Conservation (phyloP, 2,329 filamentous ascomycete genomes). For the Hymenoscyphus fraxineus region DNA sequence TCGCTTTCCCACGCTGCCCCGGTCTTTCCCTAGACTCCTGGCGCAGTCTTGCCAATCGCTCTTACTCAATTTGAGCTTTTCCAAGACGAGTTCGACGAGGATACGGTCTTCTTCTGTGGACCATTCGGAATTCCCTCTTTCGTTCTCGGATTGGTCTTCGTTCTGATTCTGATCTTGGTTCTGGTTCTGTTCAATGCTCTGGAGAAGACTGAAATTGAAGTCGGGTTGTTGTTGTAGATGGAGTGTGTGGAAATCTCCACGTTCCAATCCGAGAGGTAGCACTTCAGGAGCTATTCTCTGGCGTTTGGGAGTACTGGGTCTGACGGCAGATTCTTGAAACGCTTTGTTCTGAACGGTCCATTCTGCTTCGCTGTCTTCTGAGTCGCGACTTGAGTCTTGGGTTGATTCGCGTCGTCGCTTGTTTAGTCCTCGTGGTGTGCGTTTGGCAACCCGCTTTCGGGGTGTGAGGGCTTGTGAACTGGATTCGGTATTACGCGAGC, state of each 20-base stretch:
- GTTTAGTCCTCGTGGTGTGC: conserved; percentile 45
- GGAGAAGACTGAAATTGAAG: neutral
- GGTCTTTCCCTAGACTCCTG: conserved; percentile 57
- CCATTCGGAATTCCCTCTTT: conserved; percentile 42
- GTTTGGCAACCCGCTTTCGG: conserved; percentile 49
- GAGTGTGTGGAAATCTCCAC: conserved; percentile 54
- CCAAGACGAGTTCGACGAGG: conserved; percentile 63
- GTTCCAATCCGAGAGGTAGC: conserved; percentile 57
- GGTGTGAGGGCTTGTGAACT: conserved; percentile 18
- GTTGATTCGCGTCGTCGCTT: conserved; percentile 48
- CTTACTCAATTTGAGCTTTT: conserved; percentile 62
- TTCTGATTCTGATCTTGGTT: conserved; percentile 22
- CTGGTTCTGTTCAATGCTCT: neutral
- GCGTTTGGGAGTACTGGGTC: conserved; percentile 53
- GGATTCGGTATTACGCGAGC: conserved; percentile 40
- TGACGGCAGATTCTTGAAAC: neutral
- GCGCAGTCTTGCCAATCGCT: conserved; percentile 66
- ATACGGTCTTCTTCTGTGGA: conserved; percentile 61
- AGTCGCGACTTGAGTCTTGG: conserved; percentile 47
- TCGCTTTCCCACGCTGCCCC: conserved; percentile 51
- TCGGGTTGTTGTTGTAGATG: conserved; percentile 32
- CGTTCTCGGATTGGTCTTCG: conserved; percentile 29
- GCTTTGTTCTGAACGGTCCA: neutral
- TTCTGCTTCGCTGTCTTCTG: conserved; percentile 21
- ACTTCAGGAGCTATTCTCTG: conserved; percentile 56